These are phyloP conservation scores for Coniosporium apollinis DNA, from an alignment of 495 filamentous ascomycete genomes.

Conservation along the genomic window DNA sequence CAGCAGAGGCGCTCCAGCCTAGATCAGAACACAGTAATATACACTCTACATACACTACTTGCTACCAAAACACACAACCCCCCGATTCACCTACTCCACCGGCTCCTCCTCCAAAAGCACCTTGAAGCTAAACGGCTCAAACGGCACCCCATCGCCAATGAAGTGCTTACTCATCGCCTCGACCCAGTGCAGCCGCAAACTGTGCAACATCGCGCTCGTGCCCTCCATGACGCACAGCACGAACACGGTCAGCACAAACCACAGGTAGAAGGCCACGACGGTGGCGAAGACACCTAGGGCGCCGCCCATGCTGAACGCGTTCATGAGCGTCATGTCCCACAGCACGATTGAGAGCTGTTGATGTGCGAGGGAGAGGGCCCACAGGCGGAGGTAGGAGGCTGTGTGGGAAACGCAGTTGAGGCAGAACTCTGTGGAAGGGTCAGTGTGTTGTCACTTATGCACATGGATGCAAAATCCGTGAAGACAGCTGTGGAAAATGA, in stretches of 20 bases:
- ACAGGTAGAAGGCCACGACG: slow-evolving; percentile 63
- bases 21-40: too few relatives aligned
- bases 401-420: slow-evolving; percentile 98
- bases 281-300: slow-evolving; percentile 58
- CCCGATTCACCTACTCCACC: too few relatives aligned
- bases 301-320: slow-evolving; percentile 50
- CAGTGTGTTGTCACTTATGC: not conserved
- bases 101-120: slow-evolving; percentile 78
- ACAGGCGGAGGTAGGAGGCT: slow-evolving; percentile 94
- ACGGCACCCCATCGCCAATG: slow-evolving; percentile 75
- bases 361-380: slow-evolving; percentile 93
- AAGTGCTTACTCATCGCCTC: slow-evolving; percentile 99
- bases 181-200: slow-evolving; percentile 92
- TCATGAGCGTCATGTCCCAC: slow-evolving; percentile 85
- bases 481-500: too few relatives aligned
- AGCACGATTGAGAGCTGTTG: slow-evolving; percentile 93
- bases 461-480: not conserved
- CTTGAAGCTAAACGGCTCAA: slow-evolving; percentile 86
- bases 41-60: too few relatives aligned
- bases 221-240: slow-evolving; percentile 76
- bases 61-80: too few relatives aligned
- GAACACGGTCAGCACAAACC: slow-evolving; percentile 69
- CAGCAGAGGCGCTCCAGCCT: too few relatives aligned
- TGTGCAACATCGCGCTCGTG: slow-evolving; percentile 83
- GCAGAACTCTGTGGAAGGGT: slow-evolving; percentile 60